A percentile compares a stretch with the other conserved stretches of the same genome.
These are phyloP conservation scores for Trichoderma atrobrunneum DNA, from an alignment of 2,329 filamentous ascomycete species.

Conservation along the genomic window DNA sequence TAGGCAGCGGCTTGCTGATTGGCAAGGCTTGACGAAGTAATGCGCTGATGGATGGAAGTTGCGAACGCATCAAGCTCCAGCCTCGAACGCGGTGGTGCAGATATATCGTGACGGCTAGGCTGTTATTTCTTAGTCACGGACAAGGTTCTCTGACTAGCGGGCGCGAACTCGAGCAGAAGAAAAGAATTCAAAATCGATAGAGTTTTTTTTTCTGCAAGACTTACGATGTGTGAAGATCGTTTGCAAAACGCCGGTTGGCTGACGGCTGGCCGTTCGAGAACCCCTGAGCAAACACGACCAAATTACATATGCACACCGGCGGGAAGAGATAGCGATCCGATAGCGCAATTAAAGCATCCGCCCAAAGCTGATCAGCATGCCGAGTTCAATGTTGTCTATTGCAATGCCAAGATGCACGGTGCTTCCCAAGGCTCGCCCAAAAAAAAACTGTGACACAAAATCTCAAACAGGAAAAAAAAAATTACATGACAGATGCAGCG, in stretches of 20 bases:
- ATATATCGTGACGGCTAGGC: conserved; percentile 24
- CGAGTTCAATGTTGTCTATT: neutral
- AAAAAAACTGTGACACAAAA: conserved; percentile 4
- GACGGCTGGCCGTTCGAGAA: conserved; percentile 21
- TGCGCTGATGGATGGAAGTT: conserved; percentile 21
- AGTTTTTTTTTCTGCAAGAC: neutral
- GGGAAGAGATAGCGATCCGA: conserved; percentile 18
- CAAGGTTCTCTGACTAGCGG: neutral
- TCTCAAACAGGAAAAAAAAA: conserved; percentile 1
- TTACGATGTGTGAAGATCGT: conserved; percentile 7
- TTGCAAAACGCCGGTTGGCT: conserved; percentile 14
- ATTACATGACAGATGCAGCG: conserved; percentile 1
- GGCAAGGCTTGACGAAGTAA: conserved; percentile 20
- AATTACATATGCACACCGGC: conserved; percentile 12
- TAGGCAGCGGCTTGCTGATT: conserved; percentile 15
- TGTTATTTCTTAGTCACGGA: neutral
- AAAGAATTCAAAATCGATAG: neutral
- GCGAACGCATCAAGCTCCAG: conserved; percentile 32
- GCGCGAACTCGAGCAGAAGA: neutral
- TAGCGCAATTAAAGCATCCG: conserved; percentile 16
- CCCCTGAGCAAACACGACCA: conserved; percentile 32
- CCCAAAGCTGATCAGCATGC: conserved; percentile 1
- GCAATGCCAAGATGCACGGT: neutral
- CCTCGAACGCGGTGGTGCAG: conserved; percentile 18
- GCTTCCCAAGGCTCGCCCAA: neutral